Evolutionary conservation across 2,329 filamentous ascomycete species (phyloP), one percentile per base, ranked within the genome.

Genomic region (Emergomyces africanus): DNA sequence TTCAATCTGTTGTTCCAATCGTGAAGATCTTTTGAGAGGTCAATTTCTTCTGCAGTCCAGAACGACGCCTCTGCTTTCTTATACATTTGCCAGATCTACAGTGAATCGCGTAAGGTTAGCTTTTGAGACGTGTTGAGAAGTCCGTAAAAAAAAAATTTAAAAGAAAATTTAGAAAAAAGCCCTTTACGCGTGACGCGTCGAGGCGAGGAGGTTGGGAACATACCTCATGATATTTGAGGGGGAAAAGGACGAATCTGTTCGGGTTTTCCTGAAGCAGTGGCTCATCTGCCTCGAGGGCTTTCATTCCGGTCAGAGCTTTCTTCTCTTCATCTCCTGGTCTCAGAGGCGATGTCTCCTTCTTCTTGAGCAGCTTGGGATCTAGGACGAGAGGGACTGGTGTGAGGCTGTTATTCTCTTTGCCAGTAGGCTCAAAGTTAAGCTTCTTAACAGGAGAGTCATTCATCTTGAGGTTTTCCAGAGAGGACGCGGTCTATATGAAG

Each of bases 41-140:
- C 94, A 68, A 99, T 97, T 81, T 99, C 94, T 77, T 99, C 94
- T 57, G 94, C 94, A 48, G 94, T 99, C 94, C 94, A 99, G 86
- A 99, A 99, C 49, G 94, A 97, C 57, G 94, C 94, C 77, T 99
- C 92, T 66, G 91, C 91, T 81, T 97, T 97, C 85, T 99, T 99
- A 85, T 99, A 99, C 92, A 97, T 97, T 77, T 97, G 92, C 94
- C 94, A 99, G 76, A 96, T 95, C 91, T 96, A 68, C 39, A 41
- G 72, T 65, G 62, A 57, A 58, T 49, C 25, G 55, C 61, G 62
- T 57, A 62, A 59, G 60, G 72, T 82, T 71, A 81, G 76, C 2
- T 68, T 30, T 6, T 20, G 41, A 20, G 25, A 9, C 20, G 57
- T 33, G 57, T 62, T 57, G 60, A 61, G 63, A 41, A 48, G 23